phyloP scores from a whole-genome alignment of 768 basidiomycete species.

The Psilocybe sp. region DNA sequence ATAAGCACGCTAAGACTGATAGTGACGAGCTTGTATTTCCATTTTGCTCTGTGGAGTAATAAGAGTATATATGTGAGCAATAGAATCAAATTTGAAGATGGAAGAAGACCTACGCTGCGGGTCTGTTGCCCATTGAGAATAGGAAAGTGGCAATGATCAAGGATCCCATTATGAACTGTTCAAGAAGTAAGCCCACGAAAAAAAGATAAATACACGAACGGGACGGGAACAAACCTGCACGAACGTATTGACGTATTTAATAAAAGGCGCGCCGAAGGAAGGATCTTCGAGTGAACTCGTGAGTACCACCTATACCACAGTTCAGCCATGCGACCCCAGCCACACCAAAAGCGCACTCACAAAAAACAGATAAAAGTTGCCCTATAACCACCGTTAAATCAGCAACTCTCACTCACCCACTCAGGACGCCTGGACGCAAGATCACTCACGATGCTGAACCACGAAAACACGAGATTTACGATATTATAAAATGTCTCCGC shows the following conservation, averaged over 20 bases:
- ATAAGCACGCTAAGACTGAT: conserved; percentile 75
- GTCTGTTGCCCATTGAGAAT: conserved; percentile 95
- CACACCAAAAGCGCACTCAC: conserved; percentile 42
- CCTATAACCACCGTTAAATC: conserved; percentile 38
- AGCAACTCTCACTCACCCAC: too few species aligned
- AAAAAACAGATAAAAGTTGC: conserved; percentile 95
- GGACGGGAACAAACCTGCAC: conserved; percentile 58
- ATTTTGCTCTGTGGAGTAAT: conserved; percentile 49
- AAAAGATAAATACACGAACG: not conserved
- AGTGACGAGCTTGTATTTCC: conserved; percentile 84
- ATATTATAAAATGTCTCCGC: conserved; percentile 85
- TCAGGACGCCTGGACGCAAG: too few species aligned
- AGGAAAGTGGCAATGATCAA: conserved; percentile 88
- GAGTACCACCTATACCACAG: conserved; percentile 61
- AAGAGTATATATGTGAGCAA: not conserved
- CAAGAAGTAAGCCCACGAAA: conserved; percentile 6
- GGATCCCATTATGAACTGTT: conserved; percentile 78
- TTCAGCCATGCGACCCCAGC: not conserved
- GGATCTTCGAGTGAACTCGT: conserved; percentile 84
- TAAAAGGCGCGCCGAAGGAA: conserved; percentile 59
- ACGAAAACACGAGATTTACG: conserved; percentile 84
- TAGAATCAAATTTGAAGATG: not conserved
- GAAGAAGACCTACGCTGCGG: conserved; percentile 57
- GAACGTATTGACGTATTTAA: conserved; percentile 72
- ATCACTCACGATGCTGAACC: conserved; percentile 83